These are phyloP conservation scores for Aspergillus sclerotialis DNA, from an alignment of 2,329 filamentous ascomycete species.

Conservation along the genomic window DNA sequence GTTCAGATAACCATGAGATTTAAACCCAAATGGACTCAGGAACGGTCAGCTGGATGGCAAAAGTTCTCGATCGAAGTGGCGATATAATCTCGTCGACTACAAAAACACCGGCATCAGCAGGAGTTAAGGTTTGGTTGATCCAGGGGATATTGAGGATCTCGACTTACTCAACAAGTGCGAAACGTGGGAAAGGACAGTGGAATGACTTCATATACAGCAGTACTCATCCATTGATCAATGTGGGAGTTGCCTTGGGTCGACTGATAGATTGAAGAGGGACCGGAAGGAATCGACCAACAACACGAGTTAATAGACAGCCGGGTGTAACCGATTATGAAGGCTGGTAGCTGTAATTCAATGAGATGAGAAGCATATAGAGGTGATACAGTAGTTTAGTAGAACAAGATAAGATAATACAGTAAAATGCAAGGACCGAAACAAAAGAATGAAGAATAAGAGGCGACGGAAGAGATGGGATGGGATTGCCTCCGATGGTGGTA, in stretches of 20 bases:
- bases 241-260: background rate
- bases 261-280: background rate
- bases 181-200: background rate
- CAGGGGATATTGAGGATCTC: background rate
- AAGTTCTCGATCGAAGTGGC: background rate
- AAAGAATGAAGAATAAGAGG: background rate
- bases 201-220: background rate
- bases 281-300: background rate
- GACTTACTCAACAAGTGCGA: background rate
- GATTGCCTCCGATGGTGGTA: constrained; percentile 1
- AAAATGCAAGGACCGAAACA: background rate
- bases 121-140: background rate
- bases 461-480: background rate
- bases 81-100: no score
- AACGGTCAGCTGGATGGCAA: background rate
- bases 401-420: constrained; percentile 2
- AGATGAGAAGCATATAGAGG: background rate
- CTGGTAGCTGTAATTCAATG: background rate
- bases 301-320: constrained; percentile 1
- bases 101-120: no score
- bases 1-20: background rate
- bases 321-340: constrained; percentile 1
- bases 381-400: no score
- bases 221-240: background rate
- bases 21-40: background rate